A percentile compares a stretch with the other conserved stretches of the same genome.
Evolutionary conservation across 2,329 filamentous ascomycete genomes (phyloP).

Genomic region (Fusarium mexicanum): DNA sequence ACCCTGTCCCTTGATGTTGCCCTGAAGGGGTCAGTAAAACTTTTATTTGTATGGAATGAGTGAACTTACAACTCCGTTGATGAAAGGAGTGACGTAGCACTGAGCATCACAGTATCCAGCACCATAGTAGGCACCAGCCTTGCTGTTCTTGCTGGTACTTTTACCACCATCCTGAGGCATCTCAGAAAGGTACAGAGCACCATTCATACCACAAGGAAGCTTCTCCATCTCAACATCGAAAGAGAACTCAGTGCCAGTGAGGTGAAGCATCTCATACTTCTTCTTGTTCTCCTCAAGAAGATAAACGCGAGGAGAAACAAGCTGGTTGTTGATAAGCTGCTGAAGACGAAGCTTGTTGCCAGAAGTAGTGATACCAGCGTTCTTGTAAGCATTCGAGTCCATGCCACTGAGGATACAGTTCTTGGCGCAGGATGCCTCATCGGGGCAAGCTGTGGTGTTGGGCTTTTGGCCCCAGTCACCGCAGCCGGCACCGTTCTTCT

Average conservation of each 20-base stretch:
- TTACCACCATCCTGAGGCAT: constrained; percentile 68
- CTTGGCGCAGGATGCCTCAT: constrained; percentile 59
- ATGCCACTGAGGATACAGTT: constrained; percentile 66
- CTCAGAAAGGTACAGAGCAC: constrained; percentile 69
- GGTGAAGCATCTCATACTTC: constrained; percentile 68
- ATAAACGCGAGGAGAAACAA: constrained; percentile 62
- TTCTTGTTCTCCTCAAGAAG: constrained; percentile 63
- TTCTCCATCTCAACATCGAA: constrained; percentile 74
- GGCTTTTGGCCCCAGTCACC: constrained; percentile 43
- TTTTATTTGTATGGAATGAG: fast-evolving
- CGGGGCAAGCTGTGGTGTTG: constrained; percentile 58
- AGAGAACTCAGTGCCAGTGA: constrained; percentile 69
- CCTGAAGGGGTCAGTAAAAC: constrained; percentile 7
- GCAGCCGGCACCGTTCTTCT: constrained; percentile 45
- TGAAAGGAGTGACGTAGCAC: constrained; percentile 62
- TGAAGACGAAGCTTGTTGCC: constrained; percentile 46
- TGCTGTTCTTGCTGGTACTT: constrained; percentile 57
- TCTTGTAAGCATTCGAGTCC: constrained; percentile 57
- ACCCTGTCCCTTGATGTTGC: constrained; percentile 40
- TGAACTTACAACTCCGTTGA: constrained; percentile 57
- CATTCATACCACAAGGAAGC: constrained; percentile 74
- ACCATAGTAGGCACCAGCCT: constrained; percentile 68
- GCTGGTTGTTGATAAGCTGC: constrained; percentile 11
- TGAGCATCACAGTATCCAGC: constrained; percentile 73
- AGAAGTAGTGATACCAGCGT: constrained; percentile 46